Conservation (phyloP, 1,284 basidiomycete genomes). For the Neolentinus lepideus region DNA sequence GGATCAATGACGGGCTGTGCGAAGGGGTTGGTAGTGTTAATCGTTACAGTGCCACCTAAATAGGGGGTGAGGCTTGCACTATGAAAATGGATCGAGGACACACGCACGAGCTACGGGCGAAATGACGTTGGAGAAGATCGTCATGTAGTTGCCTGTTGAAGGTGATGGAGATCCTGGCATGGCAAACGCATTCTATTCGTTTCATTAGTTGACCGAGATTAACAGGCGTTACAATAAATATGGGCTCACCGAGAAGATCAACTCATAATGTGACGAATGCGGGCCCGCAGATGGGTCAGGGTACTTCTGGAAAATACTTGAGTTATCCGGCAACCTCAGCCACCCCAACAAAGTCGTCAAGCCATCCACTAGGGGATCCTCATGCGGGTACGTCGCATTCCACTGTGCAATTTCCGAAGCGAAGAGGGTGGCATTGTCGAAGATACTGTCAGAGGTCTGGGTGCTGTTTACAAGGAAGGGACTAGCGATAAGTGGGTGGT, state of each 20-base stretch:
- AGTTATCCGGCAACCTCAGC: slow-evolving; percentile 10
- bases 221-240: background rate
- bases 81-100: background rate
- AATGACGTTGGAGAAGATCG: slow-evolving; percentile 2
- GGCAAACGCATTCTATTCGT: slow-evolving; percentile 2
- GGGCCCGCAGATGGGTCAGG: slow-evolving; percentile 14
- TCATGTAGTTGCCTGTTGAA: slow-evolving; percentile 4
- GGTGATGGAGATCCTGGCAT: slow-evolving; percentile 1
- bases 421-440: slow-evolving; percentile 15
- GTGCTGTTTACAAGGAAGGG: slow-evolving; percentile 24
- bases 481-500: slow-evolving; percentile 24
- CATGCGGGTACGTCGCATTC: slow-evolving; percentile 15
- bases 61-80: background rate
- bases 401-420: slow-evolving; percentile 17
- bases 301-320: slow-evolving; percentile 9
- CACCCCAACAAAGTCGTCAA: slow-evolving; percentile 14
- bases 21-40: slow-evolving; percentile 18
- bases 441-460: slow-evolving; percentile 17
- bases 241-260: slow-evolving; percentile 7
- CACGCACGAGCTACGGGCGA: slow-evolving; percentile 7
- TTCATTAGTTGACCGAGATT: background rate
- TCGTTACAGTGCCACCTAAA: slow-evolving; percentile 12
- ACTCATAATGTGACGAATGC: slow-evolving; percentile 11
- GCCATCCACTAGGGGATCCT: slow-evolving; percentile 10
- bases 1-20: slow-evolving; percentile 18